Evolutionary conservation across 768 basidiomycete species (phyloP).

Genomic region (Rhodotorula sphaerocarpa): DNA sequence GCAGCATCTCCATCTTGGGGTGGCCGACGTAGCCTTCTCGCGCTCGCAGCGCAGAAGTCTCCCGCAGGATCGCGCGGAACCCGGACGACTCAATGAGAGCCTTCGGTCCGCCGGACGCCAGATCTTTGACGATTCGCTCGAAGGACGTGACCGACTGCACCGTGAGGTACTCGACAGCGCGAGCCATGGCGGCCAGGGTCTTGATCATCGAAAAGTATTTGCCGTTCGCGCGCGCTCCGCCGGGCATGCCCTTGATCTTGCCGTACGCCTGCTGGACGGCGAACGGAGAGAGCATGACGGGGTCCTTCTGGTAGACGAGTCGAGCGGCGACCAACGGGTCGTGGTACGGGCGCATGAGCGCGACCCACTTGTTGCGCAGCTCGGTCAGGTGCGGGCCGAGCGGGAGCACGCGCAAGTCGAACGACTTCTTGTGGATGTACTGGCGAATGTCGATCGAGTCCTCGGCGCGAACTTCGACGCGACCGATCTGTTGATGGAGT

Average conservation of each 20-base stretch:
- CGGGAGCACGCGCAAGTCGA: constrained; percentile 61
- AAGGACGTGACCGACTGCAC: constrained; percentile 77
- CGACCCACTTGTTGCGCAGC: constrained; percentile 60
- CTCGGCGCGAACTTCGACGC: constrained; percentile 89
- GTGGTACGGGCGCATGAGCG: constrained; percentile 60
- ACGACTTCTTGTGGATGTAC: constrained; percentile 81
- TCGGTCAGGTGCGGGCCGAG: constrained; percentile 61
- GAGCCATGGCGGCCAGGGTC: constrained; percentile 53
- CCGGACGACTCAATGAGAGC: constrained; percentile 53
- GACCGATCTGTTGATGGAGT: constrained; percentile 68
- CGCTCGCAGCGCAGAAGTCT: constrained; percentile 23
- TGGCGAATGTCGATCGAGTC: constrained; percentile 72
- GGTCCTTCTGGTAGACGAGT: constrained; percentile 20
- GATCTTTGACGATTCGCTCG: constrained; percentile 52
- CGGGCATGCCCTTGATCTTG: constrained; percentile 28
- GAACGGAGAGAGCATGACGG: constrained; percentile 26
- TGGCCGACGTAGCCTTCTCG: constrained; percentile 49
- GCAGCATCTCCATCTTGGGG: constrained; percentile 85
- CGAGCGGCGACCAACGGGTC: constrained; percentile 15
- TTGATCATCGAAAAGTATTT: constrained; percentile 46
- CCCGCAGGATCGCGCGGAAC: constrained; percentile 33
- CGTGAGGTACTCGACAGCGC: constrained; percentile 83
- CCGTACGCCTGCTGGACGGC: constrained; percentile 28
- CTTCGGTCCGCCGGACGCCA: constrained; percentile 45
- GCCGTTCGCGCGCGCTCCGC: constrained; percentile 20